These are phyloP conservation scores for Citrullus amarus DNA, from an alignment of 306 rosid genomes.

Conservation along the genomic window DNA sequence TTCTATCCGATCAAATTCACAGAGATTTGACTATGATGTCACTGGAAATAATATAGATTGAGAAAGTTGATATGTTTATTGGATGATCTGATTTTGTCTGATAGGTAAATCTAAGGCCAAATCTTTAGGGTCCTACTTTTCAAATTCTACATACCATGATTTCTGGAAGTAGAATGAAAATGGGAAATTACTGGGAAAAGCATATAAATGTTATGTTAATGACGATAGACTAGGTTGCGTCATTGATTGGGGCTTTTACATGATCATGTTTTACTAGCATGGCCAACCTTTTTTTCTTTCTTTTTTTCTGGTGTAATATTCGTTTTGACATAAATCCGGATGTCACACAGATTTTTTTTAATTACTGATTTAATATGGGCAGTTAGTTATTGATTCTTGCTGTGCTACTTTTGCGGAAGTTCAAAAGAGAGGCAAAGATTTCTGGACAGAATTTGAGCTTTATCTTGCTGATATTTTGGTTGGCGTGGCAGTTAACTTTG, in stretches of 20 bases:
- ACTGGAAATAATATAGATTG: background rate
- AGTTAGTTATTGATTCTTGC: slow-evolving; percentile 77
- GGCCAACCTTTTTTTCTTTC: background rate
- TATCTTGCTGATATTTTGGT: slow-evolving; percentile 41
- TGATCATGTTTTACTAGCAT: background rate
- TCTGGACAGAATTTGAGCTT: slow-evolving; percentile 44
- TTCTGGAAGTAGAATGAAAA: background rate
- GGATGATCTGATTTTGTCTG: background rate
- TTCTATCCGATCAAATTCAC: background rate
- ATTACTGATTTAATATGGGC: slow-evolving; percentile 17
- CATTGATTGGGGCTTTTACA: background rate
- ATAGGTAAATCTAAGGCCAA: background rate
- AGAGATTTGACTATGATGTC: background rate
- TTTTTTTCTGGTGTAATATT: background rate
- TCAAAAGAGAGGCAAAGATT: slow-evolving; percentile 45
- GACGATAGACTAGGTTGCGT: background rate
- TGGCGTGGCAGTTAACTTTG: slow-evolving; percentile 37
- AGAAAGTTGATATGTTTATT: background rate
- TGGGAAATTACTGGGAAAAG: background rate
- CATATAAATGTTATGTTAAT: background rate
- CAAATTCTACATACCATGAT: background rate
- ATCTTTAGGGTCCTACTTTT: background rate
- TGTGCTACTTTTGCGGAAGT: slow-evolving; percentile 49
- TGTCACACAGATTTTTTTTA: background rate
- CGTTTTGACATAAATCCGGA: background rate